These are phyloP conservation scores for Phialocephala subalpina DNA, from an alignment of 2,329 filamentous ascomycete genomes.

Conservation along the genomic window DNA sequence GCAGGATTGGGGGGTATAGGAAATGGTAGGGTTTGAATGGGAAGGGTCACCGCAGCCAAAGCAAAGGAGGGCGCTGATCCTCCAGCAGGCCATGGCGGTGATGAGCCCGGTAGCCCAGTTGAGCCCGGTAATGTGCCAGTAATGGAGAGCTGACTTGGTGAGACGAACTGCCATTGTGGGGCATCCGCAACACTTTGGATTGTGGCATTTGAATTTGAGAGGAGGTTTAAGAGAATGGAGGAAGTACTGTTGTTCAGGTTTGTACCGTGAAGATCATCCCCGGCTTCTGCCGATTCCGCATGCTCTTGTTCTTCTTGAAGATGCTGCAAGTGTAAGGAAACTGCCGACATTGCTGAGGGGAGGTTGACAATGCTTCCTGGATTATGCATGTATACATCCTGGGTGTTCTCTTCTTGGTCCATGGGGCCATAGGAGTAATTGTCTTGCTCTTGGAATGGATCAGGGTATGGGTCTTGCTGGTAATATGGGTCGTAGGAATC, in stretches of 20 bases:
- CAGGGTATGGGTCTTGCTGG: slow-evolving; percentile 5
- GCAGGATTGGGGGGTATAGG: slow-evolving; percentile 21
- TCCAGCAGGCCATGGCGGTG: slow-evolving; percentile 17
- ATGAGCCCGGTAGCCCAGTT: slow-evolving; percentile 13
- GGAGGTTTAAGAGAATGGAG: slow-evolving; percentile 36
- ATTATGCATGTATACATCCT: slow-evolving; percentile 14
- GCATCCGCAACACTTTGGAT: slow-evolving; percentile 9
- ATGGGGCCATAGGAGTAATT: slow-evolving; percentile 6
- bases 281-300: slow-evolving; percentile 30
- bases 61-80: slow-evolving; percentile 17
- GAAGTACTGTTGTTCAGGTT: slow-evolving; percentile 39
- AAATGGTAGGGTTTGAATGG: slow-evolving; percentile 8
- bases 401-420: not conserved
- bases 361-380: slow-evolving; percentile 27
- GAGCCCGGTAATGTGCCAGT: slow-evolving; percentile 8
- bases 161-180: slow-evolving; percentile 20
- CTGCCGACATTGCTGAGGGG: slow-evolving; percentile 39
- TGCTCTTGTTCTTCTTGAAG: slow-evolving; percentile 42
- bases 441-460: slow-evolving; percentile 9
- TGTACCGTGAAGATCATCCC: slow-evolving; percentile 33
- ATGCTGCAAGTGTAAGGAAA: slow-evolving; percentile 42
- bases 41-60: slow-evolving; percentile 16
- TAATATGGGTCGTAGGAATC: slow-evolving; percentile 1
- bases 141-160: slow-evolving; percentile 21
- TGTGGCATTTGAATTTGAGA: slow-evolving; percentile 10